Evolutionary conservation across 495 filamentous ascomycete species (phyloP).

Genomic region (Neurospora sp.): DNA sequence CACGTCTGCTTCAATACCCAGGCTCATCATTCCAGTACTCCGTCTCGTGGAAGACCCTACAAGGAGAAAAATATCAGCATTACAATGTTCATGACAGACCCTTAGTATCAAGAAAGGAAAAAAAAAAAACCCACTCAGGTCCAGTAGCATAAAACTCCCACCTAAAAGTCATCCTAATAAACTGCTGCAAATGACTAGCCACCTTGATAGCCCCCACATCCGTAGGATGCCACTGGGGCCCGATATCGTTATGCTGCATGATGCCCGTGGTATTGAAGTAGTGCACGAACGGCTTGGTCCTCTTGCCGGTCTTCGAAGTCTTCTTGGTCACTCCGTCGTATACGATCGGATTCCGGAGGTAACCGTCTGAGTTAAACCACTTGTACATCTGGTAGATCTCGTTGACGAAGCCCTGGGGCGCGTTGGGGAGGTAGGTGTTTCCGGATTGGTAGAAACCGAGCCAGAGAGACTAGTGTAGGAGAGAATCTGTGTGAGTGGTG

Average conservation of each 20-base stretch:
- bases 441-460: conserved; percentile 44
- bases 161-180: conserved; percentile 39
- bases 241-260: conserved; percentile 60
- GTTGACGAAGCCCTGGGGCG: conserved; percentile 37
- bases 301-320: conserved; percentile 23
- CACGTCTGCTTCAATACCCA: conserved; percentile 25
- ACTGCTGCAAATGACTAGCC: conserved; percentile 56
- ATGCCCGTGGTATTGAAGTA: conserved; percentile 61
- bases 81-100: background rate
- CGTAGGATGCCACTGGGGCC: conserved; percentile 52
- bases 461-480: conserved; percentile 46
- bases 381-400: conserved; percentile 46
- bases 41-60: conserved; percentile 49
- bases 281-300: conserved; percentile 46
- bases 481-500: background rate
- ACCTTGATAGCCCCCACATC: conserved; percentile 61
- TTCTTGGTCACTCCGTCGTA: conserved; percentile 37
- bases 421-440: conserved; percentile 41
- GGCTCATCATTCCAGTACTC: conserved; percentile 51
- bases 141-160: conserved; percentile 54
- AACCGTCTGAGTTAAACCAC: conserved; percentile 44
- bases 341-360: conserved; percentile 30
- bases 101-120: background rate
- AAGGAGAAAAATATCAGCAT: background rate
- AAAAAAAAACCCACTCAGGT: conserved; percentile 35